Evolutionary conservation across 108 stramenopile species (phyloP), one percentile per base, ranked within the genome.

Genomic region (Hondaea fermentalgiana): DNA sequence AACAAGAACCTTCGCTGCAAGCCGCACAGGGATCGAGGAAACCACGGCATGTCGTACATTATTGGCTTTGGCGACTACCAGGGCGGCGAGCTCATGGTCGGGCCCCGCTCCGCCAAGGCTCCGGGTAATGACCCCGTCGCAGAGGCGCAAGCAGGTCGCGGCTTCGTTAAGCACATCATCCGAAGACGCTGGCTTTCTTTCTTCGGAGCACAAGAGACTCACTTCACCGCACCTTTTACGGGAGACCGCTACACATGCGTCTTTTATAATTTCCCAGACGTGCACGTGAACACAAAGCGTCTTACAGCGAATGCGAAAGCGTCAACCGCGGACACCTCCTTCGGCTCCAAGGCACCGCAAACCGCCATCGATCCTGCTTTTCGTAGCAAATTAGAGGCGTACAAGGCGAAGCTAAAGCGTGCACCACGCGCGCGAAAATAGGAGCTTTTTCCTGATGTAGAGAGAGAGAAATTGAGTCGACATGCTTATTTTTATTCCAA

Each of bases 231-330:
- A 19, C 49, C 45, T 10, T 83, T 83, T 28, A 83, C 45, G 12
- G 76, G 76, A 12, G 76, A 83, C 16, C 76, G 76, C n/a, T 83
- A 83, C 76, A 83, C 76, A 6, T 83, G 76, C 51, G 76, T 83
- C 49, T 83, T 83, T 53, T 83, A 83, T 28, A 83, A 83, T 45
- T 83, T 83, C 3, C 76, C 76, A 25, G 76, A 83, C n/a, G 49
- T 83, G 19, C 76, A 83, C 28, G 76, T 53, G 49, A 83, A 83
- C 19, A 28, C 49, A 2, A 47, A 83, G 76, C 76, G 45, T 23
- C 6, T 53, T 17, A 69, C 35, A 35, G 35, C 35, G 35, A 35
- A 0, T 35, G 35, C 35, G 35, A 35, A 35, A 35, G 35, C 35
- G 35, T 35, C 35, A 2, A 35, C 35, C 2, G 35, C 35, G 35